Percentiles rank a stretch among this genome's conserved stretches.
These are phyloP conservation scores for Trichosporon inkin DNA, from an alignment of 1,284 basidiomycete species.

Conservation along the genomic window DNA sequence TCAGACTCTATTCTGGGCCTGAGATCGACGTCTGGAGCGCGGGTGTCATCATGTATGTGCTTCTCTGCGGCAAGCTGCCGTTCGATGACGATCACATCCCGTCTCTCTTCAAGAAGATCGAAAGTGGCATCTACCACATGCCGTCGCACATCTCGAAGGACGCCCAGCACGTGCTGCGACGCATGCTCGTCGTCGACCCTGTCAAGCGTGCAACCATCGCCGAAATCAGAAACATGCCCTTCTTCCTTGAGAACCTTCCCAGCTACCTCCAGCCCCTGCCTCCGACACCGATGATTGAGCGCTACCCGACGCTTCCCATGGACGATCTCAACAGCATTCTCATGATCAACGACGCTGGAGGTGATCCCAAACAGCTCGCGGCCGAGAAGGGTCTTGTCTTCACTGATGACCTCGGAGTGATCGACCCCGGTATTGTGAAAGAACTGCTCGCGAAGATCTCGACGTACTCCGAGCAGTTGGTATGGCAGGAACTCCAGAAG, in stretches of 20 bases:
- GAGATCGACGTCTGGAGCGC: conserved; percentile 98
- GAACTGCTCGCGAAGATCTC: conserved; percentile 72
- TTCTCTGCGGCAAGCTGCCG: conserved; percentile 84
- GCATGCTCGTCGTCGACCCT: conserved; percentile 87
- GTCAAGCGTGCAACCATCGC: conserved; percentile 86
- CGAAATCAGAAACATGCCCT: conserved; percentile 82
- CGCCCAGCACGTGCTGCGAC: conserved; percentile 69
- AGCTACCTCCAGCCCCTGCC: conserved; percentile 81
- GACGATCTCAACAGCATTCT: conserved; percentile 44
- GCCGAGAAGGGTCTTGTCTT: conserved; percentile 49
- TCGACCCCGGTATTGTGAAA: conserved; percentile 84
- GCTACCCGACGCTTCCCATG: conserved; percentile 42
- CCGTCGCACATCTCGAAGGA: conserved; percentile 72
- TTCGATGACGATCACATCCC: conserved; percentile 96
- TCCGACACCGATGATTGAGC: conserved; percentile 60
- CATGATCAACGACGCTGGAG: conserved; percentile 43
- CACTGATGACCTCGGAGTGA: conserved; percentile 64
- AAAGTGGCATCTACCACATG: conserved; percentile 77
- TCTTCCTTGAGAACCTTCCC: conserved; percentile 79
- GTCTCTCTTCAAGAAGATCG: conserved; percentile 85
- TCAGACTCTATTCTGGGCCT: conserved; percentile 77
- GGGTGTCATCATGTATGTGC: conserved; percentile 91
- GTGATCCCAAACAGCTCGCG: conserved; percentile 44
- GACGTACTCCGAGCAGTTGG: conserved; percentile 72
- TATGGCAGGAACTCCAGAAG: conserved; percentile 75